A percentile compares a stretch with the other conserved stretches of the same genome.
phyloP scores from a whole-genome alignment of 2,329 filamentous ascomycete genomes.

The Triangularia setosa region DNA sequence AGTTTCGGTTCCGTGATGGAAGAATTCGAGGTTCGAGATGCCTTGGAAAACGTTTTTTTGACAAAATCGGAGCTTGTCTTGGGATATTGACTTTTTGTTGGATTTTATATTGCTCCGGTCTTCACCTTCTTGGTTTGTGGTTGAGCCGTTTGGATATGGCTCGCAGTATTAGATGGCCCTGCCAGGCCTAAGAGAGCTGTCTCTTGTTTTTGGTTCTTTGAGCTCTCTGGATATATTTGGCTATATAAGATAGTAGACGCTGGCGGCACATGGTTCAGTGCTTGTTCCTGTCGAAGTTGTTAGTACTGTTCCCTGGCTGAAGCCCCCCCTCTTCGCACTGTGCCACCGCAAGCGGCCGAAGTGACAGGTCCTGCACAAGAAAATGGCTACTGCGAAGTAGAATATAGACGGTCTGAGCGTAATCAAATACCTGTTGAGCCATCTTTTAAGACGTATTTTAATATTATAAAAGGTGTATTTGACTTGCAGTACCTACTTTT shows the following conservation, averaged over 20 bases:
- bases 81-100: not conserved
- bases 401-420: no score
- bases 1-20: slow-evolving; percentile 63
- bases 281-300: not conserved
- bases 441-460: no score
- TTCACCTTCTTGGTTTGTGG: not conserved
- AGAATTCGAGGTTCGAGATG: slow-evolving; percentile 70
- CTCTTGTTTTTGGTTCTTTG: not conserved
- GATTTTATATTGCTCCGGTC: not conserved
- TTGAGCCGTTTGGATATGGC: not conserved
- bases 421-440: no score
- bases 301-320: not conserved
- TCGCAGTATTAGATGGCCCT: not conserved
- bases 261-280: not conserved
- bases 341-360: not conserved
- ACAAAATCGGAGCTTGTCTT: slow-evolving; percentile 44
- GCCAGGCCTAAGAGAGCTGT: not conserved
- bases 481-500: no score
- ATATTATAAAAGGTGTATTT: no score
- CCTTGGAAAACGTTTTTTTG: slow-evolving; percentile 66
- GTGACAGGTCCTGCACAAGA: no score
- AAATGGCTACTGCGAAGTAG: not conserved
- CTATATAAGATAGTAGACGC: not conserved
- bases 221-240: not conserved
- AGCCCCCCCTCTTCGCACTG: not conserved